Conservation (phyloP, 371 early-diverging fungal species). For the Dichotomocladium elegans region DNA sequence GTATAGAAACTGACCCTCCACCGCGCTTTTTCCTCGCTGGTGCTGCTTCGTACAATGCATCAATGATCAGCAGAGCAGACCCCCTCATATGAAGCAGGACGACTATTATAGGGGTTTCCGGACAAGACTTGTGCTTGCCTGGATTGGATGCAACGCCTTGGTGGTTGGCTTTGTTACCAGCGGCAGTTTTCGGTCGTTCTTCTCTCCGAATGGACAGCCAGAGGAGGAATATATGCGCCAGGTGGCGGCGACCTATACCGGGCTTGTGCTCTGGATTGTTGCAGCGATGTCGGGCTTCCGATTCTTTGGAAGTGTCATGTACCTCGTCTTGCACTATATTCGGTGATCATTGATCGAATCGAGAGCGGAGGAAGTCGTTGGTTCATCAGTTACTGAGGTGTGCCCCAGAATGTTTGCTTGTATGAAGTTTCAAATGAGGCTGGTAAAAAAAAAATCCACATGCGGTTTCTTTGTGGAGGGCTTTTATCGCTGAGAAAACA, state of each 20-base stretch:
- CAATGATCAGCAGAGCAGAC: slow-evolving; percentile 62
- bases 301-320: slow-evolving; percentile 71
- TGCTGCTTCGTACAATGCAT: too few species aligned
- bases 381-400: too few species aligned
- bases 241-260: slow-evolving; percentile 54
- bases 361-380: too few species aligned
- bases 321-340: slow-evolving; percentile 23
- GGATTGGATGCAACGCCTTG: slow-evolving; percentile 82
- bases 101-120: slow-evolving; percentile 87
- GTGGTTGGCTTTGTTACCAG: slow-evolving; percentile 71
- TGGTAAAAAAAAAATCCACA: too few species aligned
- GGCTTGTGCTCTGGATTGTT: slow-evolving; percentile 84
- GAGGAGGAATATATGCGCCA: slow-evolving; percentile 14
- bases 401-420: too few species aligned
- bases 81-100: slow-evolving; percentile 76
- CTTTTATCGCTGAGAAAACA: too few species aligned
- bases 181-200: slow-evolving; percentile 36
- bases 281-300: slow-evolving; percentile 70
- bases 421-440: too few species aligned
- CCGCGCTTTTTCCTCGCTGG: too few species aligned
- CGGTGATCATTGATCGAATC: too few species aligned
- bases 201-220: slow-evolving; percentile 12
- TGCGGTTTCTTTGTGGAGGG: too few species aligned
- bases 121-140: slow-evolving; percentile 75
- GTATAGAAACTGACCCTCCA: slow-evolving; percentile 5